Conservation (phyloP, 306 rosid genomes). For the Cicer pinnatifidum region DNA sequence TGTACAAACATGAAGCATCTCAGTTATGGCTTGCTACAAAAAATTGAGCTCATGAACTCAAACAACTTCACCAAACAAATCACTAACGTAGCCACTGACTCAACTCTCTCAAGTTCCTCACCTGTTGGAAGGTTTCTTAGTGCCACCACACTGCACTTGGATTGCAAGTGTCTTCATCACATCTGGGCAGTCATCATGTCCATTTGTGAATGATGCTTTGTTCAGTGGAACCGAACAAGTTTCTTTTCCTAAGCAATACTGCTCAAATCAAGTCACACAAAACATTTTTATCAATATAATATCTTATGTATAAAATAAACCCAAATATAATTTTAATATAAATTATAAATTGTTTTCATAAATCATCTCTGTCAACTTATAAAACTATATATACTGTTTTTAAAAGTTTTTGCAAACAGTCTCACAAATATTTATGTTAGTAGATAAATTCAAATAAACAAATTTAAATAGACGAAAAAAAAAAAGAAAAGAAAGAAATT, state of each 20-base stretch:
- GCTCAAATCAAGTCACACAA: conserved; percentile 42
- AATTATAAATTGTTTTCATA: too few relatives aligned
- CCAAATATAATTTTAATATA: too few relatives aligned
- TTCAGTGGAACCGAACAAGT: conserved; percentile 56
- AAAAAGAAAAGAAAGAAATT: background rate
- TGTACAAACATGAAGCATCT: background rate
- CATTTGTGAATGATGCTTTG: conserved; percentile 41
- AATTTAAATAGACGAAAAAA: too few relatives aligned
- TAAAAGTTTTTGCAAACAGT: too few relatives aligned
- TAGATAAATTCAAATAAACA: too few relatives aligned
- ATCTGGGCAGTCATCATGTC: conserved; percentile 54
- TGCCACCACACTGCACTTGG: conserved; percentile 64
- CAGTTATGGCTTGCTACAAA: conserved; percentile 9
- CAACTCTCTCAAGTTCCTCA: background rate
- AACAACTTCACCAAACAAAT: conserved; percentile 16
- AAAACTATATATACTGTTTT: too few relatives aligned
- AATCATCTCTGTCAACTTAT: too few relatives aligned
- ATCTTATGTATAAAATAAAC: too few relatives aligned
- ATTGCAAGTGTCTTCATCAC: conserved; percentile 58
- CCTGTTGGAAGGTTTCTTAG: background rate
- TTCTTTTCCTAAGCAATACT: conserved; percentile 67
- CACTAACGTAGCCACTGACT: background rate
- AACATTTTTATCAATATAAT: background rate
- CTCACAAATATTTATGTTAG: too few relatives aligned
- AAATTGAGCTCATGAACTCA: conserved; percentile 28